A percentile compares a stretch with the other conserved stretches of the same genome.
These are phyloP conservation scores for Kwoniella botswanensis DNA, from an alignment of 768 basidiomycete species.

Conservation along the genomic window DNA sequence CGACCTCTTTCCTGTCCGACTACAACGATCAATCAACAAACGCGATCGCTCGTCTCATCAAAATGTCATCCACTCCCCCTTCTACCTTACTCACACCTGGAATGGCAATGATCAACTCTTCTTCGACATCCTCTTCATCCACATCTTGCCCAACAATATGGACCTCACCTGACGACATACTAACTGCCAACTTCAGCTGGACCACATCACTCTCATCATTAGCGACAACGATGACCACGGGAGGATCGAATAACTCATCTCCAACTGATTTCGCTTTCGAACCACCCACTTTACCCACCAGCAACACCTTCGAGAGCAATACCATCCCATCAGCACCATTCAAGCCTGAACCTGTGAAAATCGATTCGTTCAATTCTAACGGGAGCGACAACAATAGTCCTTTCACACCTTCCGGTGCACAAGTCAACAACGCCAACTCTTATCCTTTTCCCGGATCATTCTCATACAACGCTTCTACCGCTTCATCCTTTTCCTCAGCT, in stretches of 20 bases:
- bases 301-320: slow-evolving; percentile 7
- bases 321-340: slow-evolving; percentile 12
- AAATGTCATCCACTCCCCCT: neutral
- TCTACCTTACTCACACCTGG: slow-evolving; percentile 1
- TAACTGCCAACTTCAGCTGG: slow-evolving; percentile 23
- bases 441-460: slow-evolving; percentile 18
- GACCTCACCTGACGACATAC: slow-evolving; percentile 24
- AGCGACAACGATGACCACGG: slow-evolving; percentile 18
- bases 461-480: slow-evolving; percentile 33
- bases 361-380: slow-evolving; percentile 22
- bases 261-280: slow-evolving; percentile 51
- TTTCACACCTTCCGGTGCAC: slow-evolving; percentile 9
- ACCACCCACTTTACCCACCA: slow-evolving; percentile 28
- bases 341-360: slow-evolving; percentile 28
- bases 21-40: neutral
- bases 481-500: slow-evolving; percentile 49
- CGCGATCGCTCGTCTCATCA: neutral
- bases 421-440: slow-evolving; percentile 9
- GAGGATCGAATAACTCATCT: slow-evolving; percentile 38
- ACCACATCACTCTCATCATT: slow-evolving; percentile 19
- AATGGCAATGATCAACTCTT: neutral
- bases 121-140: neutral
- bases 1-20: neutral
- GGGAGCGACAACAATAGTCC: slow-evolving; percentile 6
- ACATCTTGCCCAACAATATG: slow-evolving; percentile 12